Conservation (phyloP, 768 basidiomycete genomes). For the Rhodocollybia butyracea region DNA sequence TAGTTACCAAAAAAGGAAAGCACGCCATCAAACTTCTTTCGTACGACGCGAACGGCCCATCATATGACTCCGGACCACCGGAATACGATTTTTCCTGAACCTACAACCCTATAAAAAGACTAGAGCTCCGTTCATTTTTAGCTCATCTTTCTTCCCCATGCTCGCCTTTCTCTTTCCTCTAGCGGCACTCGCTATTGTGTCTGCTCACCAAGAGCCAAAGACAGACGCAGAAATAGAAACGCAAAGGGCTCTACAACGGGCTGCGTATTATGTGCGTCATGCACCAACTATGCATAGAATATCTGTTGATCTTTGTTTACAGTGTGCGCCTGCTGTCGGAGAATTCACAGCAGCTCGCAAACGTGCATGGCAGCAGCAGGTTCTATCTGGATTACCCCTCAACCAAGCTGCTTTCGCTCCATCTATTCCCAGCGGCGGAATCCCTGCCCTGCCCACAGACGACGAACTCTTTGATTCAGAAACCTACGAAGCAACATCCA, state of each 20-base stretch:
- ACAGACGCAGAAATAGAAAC: slow-evolving; percentile 44
- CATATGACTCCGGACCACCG: neutral
- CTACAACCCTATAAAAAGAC: neutral
- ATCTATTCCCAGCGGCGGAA: slow-evolving; percentile 21
- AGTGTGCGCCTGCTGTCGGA: slow-evolving; percentile 54
- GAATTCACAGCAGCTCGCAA: slow-evolving; percentile 48
- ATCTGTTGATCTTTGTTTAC: neutral
- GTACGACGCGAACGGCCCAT: slow-evolving; percentile 3
- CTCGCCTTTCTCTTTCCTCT: neutral
- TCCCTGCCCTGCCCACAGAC: slow-evolving; percentile 33
- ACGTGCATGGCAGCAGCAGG: slow-evolving; percentile 43
- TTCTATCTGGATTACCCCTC: slow-evolving; percentile 17
- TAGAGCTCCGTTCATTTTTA: neutral
- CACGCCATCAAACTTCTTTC: too few relatives aligned
- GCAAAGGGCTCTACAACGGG: slow-evolving; percentile 45
- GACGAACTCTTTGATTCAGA: slow-evolving; percentile 41
- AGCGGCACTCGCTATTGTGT: neutral
- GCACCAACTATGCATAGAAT: neutral
- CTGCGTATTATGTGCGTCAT: slow-evolving; percentile 46
- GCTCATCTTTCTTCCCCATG: neutral
- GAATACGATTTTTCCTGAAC: neutral
- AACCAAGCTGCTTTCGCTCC: slow-evolving; percentile 6
- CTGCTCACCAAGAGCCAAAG: slow-evolving; percentile 42
- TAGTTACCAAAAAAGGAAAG: too few relatives aligned
- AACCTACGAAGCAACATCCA: slow-evolving; percentile 24